A percentile compares a stretch with the other conserved stretches of the same genome.
These are phyloP conservation scores for Trametopsis cervina DNA, from an alignment of 768 basidiomycete genomes.

Conservation along the genomic window DNA sequence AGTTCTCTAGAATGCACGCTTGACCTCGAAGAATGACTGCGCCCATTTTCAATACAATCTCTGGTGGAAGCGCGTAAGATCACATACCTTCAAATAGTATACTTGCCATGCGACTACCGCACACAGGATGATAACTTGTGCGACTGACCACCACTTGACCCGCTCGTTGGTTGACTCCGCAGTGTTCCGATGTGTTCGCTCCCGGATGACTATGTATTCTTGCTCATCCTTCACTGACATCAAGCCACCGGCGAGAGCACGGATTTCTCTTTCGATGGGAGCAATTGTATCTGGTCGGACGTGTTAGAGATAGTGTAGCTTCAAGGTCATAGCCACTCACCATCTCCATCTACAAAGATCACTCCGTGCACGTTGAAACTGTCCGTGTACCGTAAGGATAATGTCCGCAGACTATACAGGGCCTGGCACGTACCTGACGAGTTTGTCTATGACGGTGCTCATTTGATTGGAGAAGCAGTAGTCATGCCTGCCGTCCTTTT, in stretches of 20 bases:
- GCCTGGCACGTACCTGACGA: conserved; percentile 62
- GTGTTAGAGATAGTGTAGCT: neutral
- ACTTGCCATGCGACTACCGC: conserved; percentile 95
- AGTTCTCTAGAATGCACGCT: conserved; percentile 67
- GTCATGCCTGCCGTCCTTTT: conserved; percentile 80
- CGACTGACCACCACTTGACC: conserved; percentile 98
- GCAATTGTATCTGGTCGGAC: conserved; percentile 70
- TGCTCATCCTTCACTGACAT: conserved; percentile 96
- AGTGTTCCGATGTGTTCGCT: conserved; percentile 89
- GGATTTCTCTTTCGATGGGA: conserved; percentile 94
- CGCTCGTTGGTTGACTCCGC: conserved; percentile 89
- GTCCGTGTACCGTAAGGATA: conserved; percentile 2
- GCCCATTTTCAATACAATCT: conserved; percentile 8
- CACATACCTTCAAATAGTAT: conserved; percentile 84
- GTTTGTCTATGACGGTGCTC: conserved; percentile 94
- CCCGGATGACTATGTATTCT: conserved; percentile 95
- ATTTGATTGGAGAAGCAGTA: conserved; percentile 99
- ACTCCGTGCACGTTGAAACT: conserved; percentile 96
- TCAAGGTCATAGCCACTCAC: conserved; percentile 32
- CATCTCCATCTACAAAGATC: conserved; percentile 88
- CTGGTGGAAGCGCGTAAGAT: conserved; percentile 5
- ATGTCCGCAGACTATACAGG: neutral
- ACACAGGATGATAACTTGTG: conserved; percentile 83
- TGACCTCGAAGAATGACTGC: conserved; percentile 87
- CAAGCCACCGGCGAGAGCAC: conserved; percentile 72